Percentiles rank a stretch among this genome's conserved stretches.
Evolutionary conservation across 805 yeast species (phyloP).

Genomic region (Wilhelminamyces savonicus): DNA sequence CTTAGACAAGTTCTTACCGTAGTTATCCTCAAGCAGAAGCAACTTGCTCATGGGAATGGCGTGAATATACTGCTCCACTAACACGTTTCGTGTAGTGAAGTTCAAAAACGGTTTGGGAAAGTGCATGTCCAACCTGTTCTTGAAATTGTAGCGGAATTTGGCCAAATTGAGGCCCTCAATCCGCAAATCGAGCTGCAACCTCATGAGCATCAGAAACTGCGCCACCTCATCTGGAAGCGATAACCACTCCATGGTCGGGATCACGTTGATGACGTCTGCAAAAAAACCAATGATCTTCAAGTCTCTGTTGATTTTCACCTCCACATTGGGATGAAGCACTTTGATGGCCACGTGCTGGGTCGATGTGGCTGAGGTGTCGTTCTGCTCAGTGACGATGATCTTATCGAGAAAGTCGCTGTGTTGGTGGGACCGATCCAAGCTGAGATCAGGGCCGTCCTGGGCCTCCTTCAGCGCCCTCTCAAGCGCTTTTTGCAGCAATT

Average conservation of each 20-base stretch:
- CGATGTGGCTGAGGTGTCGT: constrained; percentile 25
- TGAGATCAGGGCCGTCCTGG: too few relatives aligned
- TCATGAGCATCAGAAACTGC: constrained; percentile 82
- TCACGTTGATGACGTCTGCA: constrained; percentile 58
- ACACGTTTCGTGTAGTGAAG: constrained; percentile 60
- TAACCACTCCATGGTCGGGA: constrained; percentile 98
- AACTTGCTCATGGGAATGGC: constrained; percentile 80
- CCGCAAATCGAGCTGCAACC: constrained; percentile 78
- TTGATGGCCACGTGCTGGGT: constrained; percentile 77
- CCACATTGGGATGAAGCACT: constrained; percentile 86
- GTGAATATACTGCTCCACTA: constrained; percentile 79
- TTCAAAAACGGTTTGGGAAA: constrained; percentile 75
- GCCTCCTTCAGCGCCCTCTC: constrained; percentile 24
- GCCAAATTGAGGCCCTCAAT: constrained; percentile 81
- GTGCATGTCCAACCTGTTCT: constrained; percentile 49
- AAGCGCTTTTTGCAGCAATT: constrained; percentile 44
- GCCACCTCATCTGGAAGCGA: constrained; percentile 92
- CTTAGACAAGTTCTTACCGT: constrained; percentile 52
- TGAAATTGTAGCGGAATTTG: constrained; percentile 66
- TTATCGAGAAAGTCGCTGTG: constrained; percentile 21
- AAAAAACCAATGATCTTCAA: constrained; percentile 76
- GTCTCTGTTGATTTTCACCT: constrained; percentile 67
- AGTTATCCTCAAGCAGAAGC: constrained; percentile 41
- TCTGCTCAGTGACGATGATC: constrained; percentile 27
- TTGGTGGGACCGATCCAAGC: constrained; percentile 7